Conservation (phyloP, 306 rosid species). For the Pyrus communis region DNA sequence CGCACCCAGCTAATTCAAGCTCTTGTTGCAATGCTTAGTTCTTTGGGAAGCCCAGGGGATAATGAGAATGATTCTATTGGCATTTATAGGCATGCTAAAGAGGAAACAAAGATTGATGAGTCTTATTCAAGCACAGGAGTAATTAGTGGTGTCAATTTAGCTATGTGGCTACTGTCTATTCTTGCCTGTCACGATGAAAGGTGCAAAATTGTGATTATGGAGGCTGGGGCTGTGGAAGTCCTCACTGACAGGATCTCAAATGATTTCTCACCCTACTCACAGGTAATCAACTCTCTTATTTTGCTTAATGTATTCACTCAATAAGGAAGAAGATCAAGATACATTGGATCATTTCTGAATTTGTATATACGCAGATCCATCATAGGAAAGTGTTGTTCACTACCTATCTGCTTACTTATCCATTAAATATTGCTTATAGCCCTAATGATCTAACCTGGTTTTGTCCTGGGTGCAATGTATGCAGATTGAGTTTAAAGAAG, state of each 20-base stretch:
- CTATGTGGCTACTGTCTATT: constrained; percentile 80
- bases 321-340: constrained; percentile 3
- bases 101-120: constrained; percentile 31
- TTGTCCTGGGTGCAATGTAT: constrained; percentile 21
- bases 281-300: constrained; percentile 47
- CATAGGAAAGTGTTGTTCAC: constrained; percentile 4
- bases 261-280: constrained; percentile 63
- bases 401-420: constrained; percentile 2
- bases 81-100: constrained; percentile 56
- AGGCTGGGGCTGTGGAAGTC: constrained; percentile 90
- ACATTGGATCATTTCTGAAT: constrained; percentile 3
- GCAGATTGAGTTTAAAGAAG: constrained; percentile 88
- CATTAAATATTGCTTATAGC: not conserved
- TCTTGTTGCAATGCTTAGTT: constrained; percentile 65
- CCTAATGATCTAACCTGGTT: constrained; percentile 12
- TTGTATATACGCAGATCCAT: constrained; percentile 1
- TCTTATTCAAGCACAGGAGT: constrained; percentile 49
- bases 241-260: constrained; percentile 75
- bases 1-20: constrained; percentile 62
- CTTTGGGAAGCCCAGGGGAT: constrained; percentile 31
- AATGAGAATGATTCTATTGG: constrained; percentile 50
- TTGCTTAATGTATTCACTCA: constrained; percentile 1
- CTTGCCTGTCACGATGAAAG: constrained; percentile 80
- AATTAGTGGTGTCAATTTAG: constrained; percentile 61
- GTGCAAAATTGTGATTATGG: constrained; percentile 68